These are phyloP conservation scores for Lipomyces spencermartinsiae DNA, from an alignment of 805 yeast genomes.

Conservation along the genomic window DNA sequence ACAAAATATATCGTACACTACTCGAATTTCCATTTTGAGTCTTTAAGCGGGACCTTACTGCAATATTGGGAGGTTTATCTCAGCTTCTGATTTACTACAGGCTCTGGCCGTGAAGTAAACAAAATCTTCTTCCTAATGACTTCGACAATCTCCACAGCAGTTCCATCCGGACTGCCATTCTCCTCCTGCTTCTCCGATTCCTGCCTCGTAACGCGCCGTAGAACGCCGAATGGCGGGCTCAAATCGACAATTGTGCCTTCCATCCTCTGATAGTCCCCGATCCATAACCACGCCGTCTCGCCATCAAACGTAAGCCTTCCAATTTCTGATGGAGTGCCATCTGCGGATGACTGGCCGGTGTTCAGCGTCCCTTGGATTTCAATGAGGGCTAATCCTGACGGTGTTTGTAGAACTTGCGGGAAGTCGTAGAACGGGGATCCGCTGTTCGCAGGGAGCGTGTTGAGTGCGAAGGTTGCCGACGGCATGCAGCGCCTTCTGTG, in stretches of 20 bases:
- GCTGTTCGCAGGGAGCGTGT: constrained; percentile 16
- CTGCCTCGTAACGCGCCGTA: constrained; percentile 22
- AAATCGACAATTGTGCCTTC: constrained; percentile 37
- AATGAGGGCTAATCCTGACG: constrained; percentile 37
- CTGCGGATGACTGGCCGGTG: not conserved
- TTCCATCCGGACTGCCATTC: constrained; percentile 20
- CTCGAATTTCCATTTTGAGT: not conserved
- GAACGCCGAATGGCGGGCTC: constrained; percentile 36
- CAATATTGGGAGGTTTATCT: not conserved
- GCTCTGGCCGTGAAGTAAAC: constrained; percentile 38
- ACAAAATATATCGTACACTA: not conserved
- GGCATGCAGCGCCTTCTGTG: constrained; percentile 22
- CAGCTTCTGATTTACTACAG: constrained; percentile 23
- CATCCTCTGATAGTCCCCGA: constrained; percentile 38
- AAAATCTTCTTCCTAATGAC: constrained; percentile 31
- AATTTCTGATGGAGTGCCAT: constrained; percentile 15
- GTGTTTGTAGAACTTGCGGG: constrained; percentile 34
- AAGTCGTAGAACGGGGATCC: constrained; percentile 4
- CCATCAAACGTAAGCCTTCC: constrained; percentile 34
- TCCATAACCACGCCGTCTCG: constrained; percentile 29
- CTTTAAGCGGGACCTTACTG: not conserved
- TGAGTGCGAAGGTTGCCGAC: constrained; percentile 21
- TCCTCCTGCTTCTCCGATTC: not conserved
- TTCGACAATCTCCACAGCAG: constrained; percentile 35
- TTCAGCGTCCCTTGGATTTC: constrained; percentile 40